These are phyloP conservation scores for Dioscorea alata DNA, from an alignment of 106 monocot genomes.

Conservation along the genomic window DNA sequence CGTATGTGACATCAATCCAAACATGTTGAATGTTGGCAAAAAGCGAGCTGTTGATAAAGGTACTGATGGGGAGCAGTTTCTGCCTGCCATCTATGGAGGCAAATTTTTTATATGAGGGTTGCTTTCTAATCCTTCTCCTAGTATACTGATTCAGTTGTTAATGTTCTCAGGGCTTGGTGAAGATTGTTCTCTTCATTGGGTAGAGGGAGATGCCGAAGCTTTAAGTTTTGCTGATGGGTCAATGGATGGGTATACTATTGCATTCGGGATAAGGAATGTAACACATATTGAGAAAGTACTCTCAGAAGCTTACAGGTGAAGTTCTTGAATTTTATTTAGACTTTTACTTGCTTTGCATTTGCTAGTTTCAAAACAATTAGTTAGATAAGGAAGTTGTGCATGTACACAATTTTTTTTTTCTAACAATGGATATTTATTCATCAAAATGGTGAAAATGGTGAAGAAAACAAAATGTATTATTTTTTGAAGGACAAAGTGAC, in stretches of 20 bases:
- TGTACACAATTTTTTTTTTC: too few species aligned
- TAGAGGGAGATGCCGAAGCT: constrained; percentile 94
- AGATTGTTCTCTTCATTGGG: constrained; percentile 55
- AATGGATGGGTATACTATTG: constrained; percentile 98
- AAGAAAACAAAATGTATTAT: too few species aligned
- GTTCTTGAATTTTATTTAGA: neutral
- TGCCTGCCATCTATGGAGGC: neutral
- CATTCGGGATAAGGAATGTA: constrained; percentile 99
- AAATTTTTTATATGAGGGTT: neutral
- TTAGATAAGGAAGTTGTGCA: too few species aligned
- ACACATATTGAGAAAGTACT: constrained; percentile 90
- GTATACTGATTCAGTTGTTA: neutral
- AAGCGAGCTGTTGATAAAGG: constrained; percentile 82
- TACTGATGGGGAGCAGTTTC: constrained; percentile 6
- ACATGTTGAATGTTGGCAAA: constrained; percentile 92
- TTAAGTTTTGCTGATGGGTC: constrained; percentile 71
- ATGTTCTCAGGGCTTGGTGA: constrained; percentile 43
- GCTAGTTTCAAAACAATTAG: too few species aligned
- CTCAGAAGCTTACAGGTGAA: constrained; percentile 78
- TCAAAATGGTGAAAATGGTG: too few species aligned
- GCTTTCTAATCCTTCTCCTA: neutral
- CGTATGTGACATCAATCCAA: constrained; percentile 87
- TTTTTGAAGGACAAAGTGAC: too few species aligned
- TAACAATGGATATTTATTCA: too few species aligned
- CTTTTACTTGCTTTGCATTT: neutral